A percentile compares a stretch with the other conserved stretches of the same genome.
phyloP scores from a whole-genome alignment of 768 basidiomycete species.

The Mycena alexandri region DNA sequence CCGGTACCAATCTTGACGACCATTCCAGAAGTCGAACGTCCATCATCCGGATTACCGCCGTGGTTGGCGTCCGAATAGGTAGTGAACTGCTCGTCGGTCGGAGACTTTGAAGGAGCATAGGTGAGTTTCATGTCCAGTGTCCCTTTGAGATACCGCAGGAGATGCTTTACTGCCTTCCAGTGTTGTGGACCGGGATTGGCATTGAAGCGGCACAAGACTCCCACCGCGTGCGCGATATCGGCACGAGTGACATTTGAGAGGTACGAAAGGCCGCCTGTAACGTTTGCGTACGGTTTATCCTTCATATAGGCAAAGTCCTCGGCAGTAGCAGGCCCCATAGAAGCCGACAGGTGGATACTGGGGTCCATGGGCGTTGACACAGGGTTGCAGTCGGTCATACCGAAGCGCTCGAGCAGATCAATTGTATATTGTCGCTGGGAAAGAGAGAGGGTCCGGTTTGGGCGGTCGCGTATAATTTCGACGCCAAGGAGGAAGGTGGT shows the following conservation, averaged over 20 bases:
- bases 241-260: background rate
- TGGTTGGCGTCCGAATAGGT: slow-evolving; percentile 45
- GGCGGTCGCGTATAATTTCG: slow-evolving; percentile 43
- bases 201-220: background rate
- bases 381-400: slow-evolving; percentile 15
- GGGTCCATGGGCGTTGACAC: slow-evolving; percentile 2
- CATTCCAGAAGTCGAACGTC: background rate
- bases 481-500: slow-evolving; percentile 49
- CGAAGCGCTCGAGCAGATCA: slow-evolving; percentile 42
- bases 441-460: slow-evolving; percentile 41
- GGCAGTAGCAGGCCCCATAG: too few species aligned
- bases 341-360: background rate
- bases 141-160: slow-evolving; percentile 8
- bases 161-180: slow-evolving; percentile 4
- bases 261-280: background rate
- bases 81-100: slow-evolving; percentile 37
- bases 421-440: slow-evolving; percentile 40
- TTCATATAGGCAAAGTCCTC: too few species aligned
- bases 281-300: slow-evolving; percentile 1
- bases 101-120: slow-evolving; percentile 17
- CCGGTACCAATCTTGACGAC: too few species aligned
- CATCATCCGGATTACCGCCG: background rate
- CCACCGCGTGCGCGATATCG: background rate
- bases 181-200: slow-evolving; percentile 7
- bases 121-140: slow-evolving; percentile 11